Conservation (phyloP, 345 rosid genomes). For the Bretschneidera sinensis region DNA sequence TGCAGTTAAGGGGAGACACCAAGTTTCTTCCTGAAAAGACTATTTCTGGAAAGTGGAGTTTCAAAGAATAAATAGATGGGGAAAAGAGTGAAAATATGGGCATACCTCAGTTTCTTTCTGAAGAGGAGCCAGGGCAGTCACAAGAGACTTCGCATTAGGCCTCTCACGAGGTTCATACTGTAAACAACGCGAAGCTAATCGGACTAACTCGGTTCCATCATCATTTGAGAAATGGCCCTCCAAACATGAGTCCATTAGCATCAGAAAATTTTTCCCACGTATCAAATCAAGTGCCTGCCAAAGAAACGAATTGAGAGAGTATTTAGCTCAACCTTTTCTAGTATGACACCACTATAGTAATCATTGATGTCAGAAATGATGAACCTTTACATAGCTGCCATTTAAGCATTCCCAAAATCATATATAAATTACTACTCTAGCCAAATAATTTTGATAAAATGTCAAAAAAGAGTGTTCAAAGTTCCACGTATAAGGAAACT, state of each 20-base stretch:
- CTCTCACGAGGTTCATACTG: constrained; percentile 89
- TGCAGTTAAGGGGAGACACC: background rate
- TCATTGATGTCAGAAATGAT: no score
- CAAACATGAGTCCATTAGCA: constrained; percentile 82
- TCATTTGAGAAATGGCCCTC: constrained; percentile 80
- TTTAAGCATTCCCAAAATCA: no score
- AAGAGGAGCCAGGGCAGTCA: constrained; percentile 57
- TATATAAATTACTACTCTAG: no score
- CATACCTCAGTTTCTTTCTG: constrained; percentile 71
- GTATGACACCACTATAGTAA: background rate
- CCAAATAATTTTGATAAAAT: no score
- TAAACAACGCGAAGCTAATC: constrained; percentile 80
- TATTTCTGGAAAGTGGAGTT: background rate
- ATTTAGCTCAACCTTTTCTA: background rate
- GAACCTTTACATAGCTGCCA: no score
- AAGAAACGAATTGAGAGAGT: constrained; percentile 15
- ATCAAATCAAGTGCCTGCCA: constrained; percentile 81
- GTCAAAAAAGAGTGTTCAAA: background rate
- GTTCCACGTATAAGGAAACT: constrained; percentile 9
- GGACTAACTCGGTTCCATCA: constrained; percentile 83
- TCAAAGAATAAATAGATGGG: background rate
- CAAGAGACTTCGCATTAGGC: constrained; percentile 81
- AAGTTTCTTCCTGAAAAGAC: background rate
- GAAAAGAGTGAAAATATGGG: background rate
- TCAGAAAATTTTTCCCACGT: constrained; percentile 69